A percentile compares a stretch with the other conserved stretches of the same genome.
Evolutionary conservation across 2,329 filamentous ascomycete species (phyloP).

Genomic region (Colletotrichum sp.): DNA sequence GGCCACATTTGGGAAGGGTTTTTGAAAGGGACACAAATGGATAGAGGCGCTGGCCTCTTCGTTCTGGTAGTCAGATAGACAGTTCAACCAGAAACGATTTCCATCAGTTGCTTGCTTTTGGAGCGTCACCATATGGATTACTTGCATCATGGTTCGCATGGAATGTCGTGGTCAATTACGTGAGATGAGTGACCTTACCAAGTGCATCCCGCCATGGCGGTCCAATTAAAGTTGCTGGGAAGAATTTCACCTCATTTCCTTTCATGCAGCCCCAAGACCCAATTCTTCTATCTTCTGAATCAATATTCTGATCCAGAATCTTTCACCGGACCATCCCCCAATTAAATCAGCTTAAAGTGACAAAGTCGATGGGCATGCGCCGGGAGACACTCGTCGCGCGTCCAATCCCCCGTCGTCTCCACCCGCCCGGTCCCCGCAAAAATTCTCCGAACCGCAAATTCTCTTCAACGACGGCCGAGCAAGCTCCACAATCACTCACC

Average conservation of each 20-base stretch:
- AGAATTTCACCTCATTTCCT: neutral
- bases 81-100: neutral
- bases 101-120: neutral
- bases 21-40: neutral
- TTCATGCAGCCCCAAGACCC: neutral
- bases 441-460: conserved; percentile 16
- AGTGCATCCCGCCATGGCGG: neutral
- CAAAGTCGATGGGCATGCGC: neutral
- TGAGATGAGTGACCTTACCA: neutral
- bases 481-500: neutral
- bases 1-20: conserved; percentile 10
- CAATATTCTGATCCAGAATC: neutral
- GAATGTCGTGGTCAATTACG: neutral
- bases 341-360: neutral
- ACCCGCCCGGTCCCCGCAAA: neutral
- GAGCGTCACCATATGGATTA: accelerated
- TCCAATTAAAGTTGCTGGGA: conserved; percentile 5
- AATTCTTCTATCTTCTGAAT: neutral
- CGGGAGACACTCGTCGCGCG: neutral
- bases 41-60: neutral
- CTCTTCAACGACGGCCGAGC: conserved; percentile 3
- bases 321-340: neutral
- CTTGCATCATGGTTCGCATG: neutral
- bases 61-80: neutral
- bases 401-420: neutral